Evolutionary conservation across 2,329 filamentous ascomycete genomes (phyloP).

Genomic region (Aspergillus sp.): DNA sequence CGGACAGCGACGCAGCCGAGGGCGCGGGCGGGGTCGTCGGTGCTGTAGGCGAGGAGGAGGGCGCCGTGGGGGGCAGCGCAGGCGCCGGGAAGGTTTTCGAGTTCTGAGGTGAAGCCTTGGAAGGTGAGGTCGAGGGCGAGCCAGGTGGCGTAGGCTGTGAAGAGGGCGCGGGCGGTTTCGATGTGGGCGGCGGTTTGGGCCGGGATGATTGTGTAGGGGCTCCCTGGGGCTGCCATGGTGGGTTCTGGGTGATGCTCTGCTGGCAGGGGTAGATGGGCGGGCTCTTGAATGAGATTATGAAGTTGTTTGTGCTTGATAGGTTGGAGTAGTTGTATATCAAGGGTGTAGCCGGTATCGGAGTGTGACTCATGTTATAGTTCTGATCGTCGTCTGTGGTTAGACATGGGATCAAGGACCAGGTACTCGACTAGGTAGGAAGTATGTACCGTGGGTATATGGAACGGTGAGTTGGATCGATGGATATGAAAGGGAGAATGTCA

Average conservation of each 20-base stretch:
- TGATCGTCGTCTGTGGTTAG: background rate
- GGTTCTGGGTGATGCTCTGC: no score
- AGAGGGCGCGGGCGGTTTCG: constrained; percentile 41
- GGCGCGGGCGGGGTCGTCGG: constrained; percentile 11
- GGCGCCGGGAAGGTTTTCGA: constrained; percentile 54
- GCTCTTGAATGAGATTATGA: background rate
- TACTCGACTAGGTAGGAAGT: no score
- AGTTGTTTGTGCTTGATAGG: background rate
- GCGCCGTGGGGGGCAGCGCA: constrained; percentile 49
- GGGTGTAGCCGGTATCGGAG: constrained; percentile 3
- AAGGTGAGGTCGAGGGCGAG: constrained; percentile 57
- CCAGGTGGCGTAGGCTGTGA: constrained; percentile 43
- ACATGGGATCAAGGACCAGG: background rate
- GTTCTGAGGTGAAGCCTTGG: constrained; percentile 55
- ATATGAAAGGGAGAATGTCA: no score
- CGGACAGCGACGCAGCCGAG: constrained; percentile 55
- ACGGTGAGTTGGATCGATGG: no score
- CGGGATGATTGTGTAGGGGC: constrained; percentile 27
- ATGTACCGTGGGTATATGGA: no score
- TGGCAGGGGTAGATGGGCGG: no score
- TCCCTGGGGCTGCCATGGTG: background rate
- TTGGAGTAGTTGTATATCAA: background rate
- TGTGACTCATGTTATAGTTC: background rate
- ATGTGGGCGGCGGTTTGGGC: constrained; percentile 46
- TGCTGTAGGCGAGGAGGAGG: constrained; percentile 45